Evolutionary conservation across 495 filamentous ascomycete genomes (phyloP), one percentile per base, ranked within the genome.

Genomic region (Penicillium paradoxum): DNA sequence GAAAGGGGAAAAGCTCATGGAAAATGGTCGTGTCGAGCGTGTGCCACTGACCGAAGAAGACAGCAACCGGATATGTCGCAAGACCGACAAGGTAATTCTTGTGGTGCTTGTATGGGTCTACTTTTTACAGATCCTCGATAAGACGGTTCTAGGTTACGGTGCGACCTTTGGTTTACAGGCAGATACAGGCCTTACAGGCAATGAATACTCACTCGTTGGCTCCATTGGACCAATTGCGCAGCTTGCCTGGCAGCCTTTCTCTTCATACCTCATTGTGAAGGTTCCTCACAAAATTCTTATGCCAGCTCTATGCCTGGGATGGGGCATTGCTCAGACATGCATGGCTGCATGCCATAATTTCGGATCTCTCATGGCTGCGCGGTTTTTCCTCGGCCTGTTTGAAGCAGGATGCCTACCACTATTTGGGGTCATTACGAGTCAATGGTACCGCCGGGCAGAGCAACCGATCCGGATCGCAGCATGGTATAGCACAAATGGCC

Each of bases 171-270:
- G 83, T n/a, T 65, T 87, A 15, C 68, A 71, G 30, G 60, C 74
- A 24, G 80, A 83, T 52, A 78, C 76, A 0, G 46, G 73, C 21
- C 73, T 86, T 14, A 73, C 65, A 0, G 81, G 81, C 6, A 75
- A 80, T 56, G 72, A 86, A 54, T 86, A 85, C 60, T 85, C 82
- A 0, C 55, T 85, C 0, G 55, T 87, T 4, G 81, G 83, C 1
- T 82, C 79, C 4, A 84, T 86, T 22, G 76, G 75, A 1, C 78
- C 83, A 1, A 83, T 84, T 51, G 83, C 83, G 9, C 83, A 86
- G 65, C 72, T 87, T 43, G 75, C 68, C 27, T 85, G 80, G 82
- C 83, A 85, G 64, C 84, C 83, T 2, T 80, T 85, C 62, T 84
- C 84, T 1, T 81, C 80, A 1, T 68, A 75, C 43, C 67, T 87